Conservation (phyloP, 106 monocot species). For the Iris macrosiphon region DNA sequence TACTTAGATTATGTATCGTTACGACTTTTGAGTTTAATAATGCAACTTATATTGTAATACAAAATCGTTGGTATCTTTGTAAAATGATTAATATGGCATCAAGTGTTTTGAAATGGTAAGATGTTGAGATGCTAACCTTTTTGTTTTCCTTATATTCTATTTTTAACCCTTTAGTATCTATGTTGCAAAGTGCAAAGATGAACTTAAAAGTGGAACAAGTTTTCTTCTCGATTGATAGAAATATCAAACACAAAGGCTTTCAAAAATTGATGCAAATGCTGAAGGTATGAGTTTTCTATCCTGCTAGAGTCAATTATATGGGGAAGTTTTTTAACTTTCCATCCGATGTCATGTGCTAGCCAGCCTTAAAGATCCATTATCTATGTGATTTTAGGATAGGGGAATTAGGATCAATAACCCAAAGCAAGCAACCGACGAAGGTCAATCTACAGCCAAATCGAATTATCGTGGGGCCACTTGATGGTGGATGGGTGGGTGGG, state of each 20-base stretch:
- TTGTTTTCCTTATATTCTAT: background rate
- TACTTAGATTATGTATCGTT: too few species aligned
- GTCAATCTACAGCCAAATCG: constrained; percentile 22
- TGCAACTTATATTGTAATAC: too few species aligned
- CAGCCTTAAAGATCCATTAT: too few species aligned
- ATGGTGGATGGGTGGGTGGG: background rate
- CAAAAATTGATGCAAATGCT: constrained; percentile 29
- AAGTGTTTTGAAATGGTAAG: constrained; percentile 51
- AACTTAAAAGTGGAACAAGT: constrained; percentile 57
- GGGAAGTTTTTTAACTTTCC: too few species aligned
- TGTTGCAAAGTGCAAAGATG: constrained; percentile 61
- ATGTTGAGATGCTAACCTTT: background rate
- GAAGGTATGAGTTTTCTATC: constrained; percentile 15
- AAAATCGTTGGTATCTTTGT: too few species aligned
- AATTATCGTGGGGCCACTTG: constrained; percentile 67
- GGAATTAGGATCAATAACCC: constrained; percentile 55
- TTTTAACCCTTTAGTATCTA: background rate
- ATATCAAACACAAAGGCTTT: constrained; percentile 53
- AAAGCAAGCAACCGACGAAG: constrained; percentile 34
- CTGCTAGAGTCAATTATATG: too few species aligned
- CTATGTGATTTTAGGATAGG: constrained; percentile 23
- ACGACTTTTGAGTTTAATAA: too few species aligned
- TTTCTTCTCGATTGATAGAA: constrained; percentile 56
- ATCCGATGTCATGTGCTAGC: too few species aligned
- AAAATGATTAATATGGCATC: constrained; percentile 58